phyloP scores from a whole-genome alignment of 78 protist genomes.

The Chrysochromulina parva region DNA sequence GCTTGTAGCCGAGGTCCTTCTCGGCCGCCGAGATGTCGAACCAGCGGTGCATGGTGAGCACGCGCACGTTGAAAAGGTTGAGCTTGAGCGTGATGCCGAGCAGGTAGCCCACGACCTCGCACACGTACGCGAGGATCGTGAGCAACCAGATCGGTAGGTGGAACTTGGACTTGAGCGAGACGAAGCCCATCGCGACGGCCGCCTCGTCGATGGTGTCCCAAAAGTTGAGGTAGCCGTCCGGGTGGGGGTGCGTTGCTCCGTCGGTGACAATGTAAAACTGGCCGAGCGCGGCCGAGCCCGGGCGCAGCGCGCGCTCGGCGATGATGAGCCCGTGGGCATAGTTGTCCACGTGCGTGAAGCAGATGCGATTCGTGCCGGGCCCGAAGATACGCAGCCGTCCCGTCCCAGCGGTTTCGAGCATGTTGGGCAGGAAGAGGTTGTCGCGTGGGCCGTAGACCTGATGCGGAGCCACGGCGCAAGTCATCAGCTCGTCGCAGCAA shows the following conservation, averaged over 20 bases:
- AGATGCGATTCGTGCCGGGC: background rate
- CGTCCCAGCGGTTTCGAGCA: constrained; percentile 60
- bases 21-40: constrained; percentile 47
- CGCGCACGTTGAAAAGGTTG: background rate
- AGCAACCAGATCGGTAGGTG: constrained; percentile 50
- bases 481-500: constrained; percentile 24
- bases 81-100: constrained; percentile 36
- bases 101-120: constrained; percentile 12
- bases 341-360: constrained; percentile 70
- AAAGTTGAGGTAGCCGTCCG: constrained; percentile 19
- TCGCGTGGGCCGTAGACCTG: constrained; percentile 79
- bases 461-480: constrained; percentile 13
- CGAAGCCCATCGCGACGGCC: constrained; percentile 49
- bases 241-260: constrained; percentile 53
- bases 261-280: constrained; percentile 69
- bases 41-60: constrained; percentile 76
- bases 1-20: constrained; percentile 46
- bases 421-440: constrained; percentile 68
- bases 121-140: constrained; percentile 27
- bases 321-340: constrained; percentile 71
- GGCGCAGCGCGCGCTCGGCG: constrained; percentile 45
- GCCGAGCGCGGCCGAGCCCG: constrained; percentile 49
- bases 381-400: constrained; percentile 72
- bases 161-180: background rate
- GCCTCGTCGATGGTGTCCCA: constrained; percentile 55